A percentile compares a stretch with the other conserved stretches of the same genome.
Conservation (phyloP, 495 filamentous ascomycete species). For the Letharia lupina region DNA sequence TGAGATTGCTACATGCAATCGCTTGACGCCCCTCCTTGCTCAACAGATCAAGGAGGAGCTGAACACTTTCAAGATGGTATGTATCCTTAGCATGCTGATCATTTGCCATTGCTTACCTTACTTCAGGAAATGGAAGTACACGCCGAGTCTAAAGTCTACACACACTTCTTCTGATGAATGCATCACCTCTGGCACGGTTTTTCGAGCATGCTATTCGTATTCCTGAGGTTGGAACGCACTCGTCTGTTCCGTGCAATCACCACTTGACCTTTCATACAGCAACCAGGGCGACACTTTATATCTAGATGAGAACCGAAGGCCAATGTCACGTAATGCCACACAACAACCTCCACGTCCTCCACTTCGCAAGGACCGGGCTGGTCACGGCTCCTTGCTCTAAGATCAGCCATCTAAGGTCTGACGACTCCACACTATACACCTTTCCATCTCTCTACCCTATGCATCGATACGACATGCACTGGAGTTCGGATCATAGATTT, state of each 20-base stretch:
- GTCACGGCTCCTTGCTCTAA: conserved; percentile 10
- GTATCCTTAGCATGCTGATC: conserved; percentile 27
- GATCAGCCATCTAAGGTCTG: conserved; percentile 19
- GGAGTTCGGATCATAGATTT: neutral
- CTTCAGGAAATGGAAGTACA: conserved; percentile 99
- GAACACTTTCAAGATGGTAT: conserved; percentile 98
- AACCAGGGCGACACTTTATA: neutral
- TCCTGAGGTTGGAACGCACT: neutral
- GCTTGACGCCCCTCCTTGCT: conserved; percentile 89
- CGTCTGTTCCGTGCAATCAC: neutral
- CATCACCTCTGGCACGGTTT: neutral
- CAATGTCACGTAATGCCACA: conserved; percentile 4
- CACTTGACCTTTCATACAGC: neutral
- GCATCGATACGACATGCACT: conserved; percentile 2
- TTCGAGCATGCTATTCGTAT: neutral
- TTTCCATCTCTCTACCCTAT: neutral
- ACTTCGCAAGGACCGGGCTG: conserved; percentile 13
- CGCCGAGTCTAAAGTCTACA: conserved; percentile 96
- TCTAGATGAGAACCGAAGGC: conserved; percentile 7
- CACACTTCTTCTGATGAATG: conserved; percentile 80
- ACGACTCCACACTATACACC: conserved; percentile 5
- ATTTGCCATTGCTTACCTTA: conserved; percentile 30
- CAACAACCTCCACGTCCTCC: neutral
- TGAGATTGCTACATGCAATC: conserved; percentile 96
- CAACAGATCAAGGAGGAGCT: conserved; percentile 99